Evolutionary conservation across 192 early-diverging fungal species (phyloP).

Genomic region (Lobosporangium transversale): DNA sequence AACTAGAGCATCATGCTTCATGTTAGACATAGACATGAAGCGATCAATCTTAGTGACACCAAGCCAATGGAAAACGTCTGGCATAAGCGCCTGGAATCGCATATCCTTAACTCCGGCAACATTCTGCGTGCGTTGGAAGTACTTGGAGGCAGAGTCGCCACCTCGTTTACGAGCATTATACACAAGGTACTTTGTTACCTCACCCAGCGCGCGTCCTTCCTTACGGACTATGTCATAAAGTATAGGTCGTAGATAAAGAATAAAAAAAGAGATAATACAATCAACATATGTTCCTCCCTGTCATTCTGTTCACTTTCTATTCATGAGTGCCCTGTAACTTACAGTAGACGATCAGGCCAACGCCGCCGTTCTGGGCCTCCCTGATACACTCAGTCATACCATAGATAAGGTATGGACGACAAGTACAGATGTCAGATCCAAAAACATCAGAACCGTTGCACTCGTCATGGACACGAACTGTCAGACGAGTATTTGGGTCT

Average conservation of each 20-base stretch:
- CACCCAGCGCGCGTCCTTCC: slow-evolving; percentile 93
- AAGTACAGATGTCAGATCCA: slow-evolving; percentile 88
- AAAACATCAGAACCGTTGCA: slow-evolving; percentile 94
- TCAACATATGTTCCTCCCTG: too few relatives aligned
- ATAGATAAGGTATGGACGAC: slow-evolving; percentile 83
- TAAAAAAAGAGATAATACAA: not conserved
- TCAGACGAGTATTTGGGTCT: slow-evolving; percentile 84
- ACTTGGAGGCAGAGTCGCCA: slow-evolving; percentile 89
- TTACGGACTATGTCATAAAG: slow-evolving; percentile 74
- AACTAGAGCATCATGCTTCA: slow-evolving; percentile 94
- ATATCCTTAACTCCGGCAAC: slow-evolving; percentile 72
- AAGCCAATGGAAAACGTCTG: slow-evolving; percentile 95
- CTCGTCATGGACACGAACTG: slow-evolving; percentile 92
- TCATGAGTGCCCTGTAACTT: too few relatives aligned
- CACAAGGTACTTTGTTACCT: slow-evolving; percentile 96
- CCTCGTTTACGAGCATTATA: slow-evolving; percentile 93
- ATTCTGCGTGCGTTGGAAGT: slow-evolving; percentile 82
- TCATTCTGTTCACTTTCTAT: too few relatives aligned
- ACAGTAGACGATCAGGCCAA: slow-evolving; percentile 95
- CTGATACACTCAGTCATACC: slow-evolving; percentile 92
- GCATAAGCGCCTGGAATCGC: slow-evolving; percentile 97
- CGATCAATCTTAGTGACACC: slow-evolving; percentile 94
- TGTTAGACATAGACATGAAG: slow-evolving; percentile 75
- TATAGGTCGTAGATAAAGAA: not conserved
- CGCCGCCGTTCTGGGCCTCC: slow-evolving; percentile 90